Evolutionary conservation across 2,329 filamentous ascomycete genomes (phyloP).

Genomic region (Cyanodermella asteris): DNA sequence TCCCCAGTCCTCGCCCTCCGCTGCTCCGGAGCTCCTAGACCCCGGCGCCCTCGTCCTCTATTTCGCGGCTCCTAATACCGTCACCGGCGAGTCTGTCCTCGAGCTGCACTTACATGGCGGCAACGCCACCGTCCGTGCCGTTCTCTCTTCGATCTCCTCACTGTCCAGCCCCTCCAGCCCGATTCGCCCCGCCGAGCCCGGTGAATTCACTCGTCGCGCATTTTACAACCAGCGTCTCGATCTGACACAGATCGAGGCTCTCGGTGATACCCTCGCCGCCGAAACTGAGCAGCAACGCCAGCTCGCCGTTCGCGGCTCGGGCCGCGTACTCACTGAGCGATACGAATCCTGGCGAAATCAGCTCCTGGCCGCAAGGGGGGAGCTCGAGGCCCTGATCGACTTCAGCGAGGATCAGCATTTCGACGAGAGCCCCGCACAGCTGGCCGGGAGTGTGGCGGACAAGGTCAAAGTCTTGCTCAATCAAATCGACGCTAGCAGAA

Average conservation of each 20-base stretch:
- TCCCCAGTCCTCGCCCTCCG: conserved; percentile 20
- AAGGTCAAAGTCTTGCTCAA: conserved; percentile 40
- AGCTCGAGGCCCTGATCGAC: conserved; percentile 88
- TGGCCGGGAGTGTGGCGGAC: conserved; percentile 45
- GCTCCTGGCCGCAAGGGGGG: conserved; percentile 61
- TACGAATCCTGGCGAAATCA: conserved; percentile 69
- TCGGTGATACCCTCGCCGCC: conserved; percentile 37
- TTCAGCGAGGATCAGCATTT: conserved; percentile 97
- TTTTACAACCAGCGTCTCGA: conserved; percentile 75
- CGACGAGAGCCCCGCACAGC: conserved; percentile 56
- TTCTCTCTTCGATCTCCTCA: conserved; percentile 61
- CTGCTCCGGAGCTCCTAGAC: conserved; percentile 36
- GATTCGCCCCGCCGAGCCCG: conserved; percentile 77
- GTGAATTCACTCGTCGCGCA: conserved; percentile 83
- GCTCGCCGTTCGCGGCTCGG: conserved; percentile 59
- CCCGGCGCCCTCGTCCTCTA: conserved; percentile 59
- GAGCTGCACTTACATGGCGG: conserved; percentile 93
- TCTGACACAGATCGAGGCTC: conserved; percentile 55
- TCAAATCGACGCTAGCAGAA: conserved; percentile 46
- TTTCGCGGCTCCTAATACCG: conserved; percentile 61
- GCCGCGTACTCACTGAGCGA: conserved; percentile 43
- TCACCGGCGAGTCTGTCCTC: conserved; percentile 79
- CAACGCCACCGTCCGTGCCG: conserved; percentile 66
- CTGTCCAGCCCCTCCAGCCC: no score
- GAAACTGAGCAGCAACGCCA: conserved; percentile 85